Base-by-base conservation (phyloP, 1,284 basidiomycete species). In the Mycena citricolor region DNA sequence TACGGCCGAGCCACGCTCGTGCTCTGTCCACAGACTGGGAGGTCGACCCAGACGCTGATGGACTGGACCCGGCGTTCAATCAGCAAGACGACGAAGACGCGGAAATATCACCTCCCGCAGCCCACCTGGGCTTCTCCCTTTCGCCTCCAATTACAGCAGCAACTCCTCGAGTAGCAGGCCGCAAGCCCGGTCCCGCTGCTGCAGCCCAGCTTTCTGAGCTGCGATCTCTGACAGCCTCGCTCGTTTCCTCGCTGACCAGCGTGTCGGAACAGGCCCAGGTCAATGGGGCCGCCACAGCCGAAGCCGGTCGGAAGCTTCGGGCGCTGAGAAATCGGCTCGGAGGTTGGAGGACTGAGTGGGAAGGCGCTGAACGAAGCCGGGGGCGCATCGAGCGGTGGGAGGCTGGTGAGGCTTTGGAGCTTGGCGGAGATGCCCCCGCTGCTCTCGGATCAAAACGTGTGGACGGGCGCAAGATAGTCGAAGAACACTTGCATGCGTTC, bases 221-320 rank as follows among this genome's bases (percentile, higher is more conserved):
- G 44, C 83, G 87, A 28, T 74, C 80, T 19, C 77, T 81, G 57
- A 90, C 86, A 1, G 66, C 80, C 13, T 82, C 84, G 4, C 76
- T 90, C 33, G 79, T 83, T 30, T 68, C 80, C n/a, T 86, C 86
- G 7, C 74, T 90, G 28, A 75, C 80, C 4, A 77, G 79, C 25
- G 79, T 90, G 52, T 89, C 86, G n/a, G 87, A 90, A 57, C 87
- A 90, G 49, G 85, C 86, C 8, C 87, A 90, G 61, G 86, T 90
- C 36, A 88, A 89, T 56, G 80, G 84, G 14, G 88, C 84, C 0
- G 84, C 83, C 4, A 87, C 86, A 8, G 80, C 87, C 3, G 88
- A 90, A 49, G 85, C 88, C 2, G 88, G 87, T 32, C 73, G 87
- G 37, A 88, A 86, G 65, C 82, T 90, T 42, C 82, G 88, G 34